These are phyloP conservation scores for Capsicum baccatum DNA, from an alignment of 257 asterid genomes.

Conservation along the genomic window DNA sequence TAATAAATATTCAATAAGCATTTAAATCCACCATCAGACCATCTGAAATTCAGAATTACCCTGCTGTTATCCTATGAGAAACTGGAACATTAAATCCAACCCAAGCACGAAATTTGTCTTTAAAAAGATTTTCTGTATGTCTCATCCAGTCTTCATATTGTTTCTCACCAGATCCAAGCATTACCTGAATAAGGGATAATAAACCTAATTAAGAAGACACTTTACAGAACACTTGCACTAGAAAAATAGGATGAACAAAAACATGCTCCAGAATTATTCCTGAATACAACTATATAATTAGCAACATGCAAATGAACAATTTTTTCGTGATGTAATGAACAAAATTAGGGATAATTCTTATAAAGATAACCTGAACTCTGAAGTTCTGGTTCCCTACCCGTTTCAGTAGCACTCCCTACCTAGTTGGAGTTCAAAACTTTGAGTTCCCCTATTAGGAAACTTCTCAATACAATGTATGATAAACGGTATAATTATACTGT, in stretches of 20 bases:
- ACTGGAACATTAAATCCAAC: slow-evolving; percentile 95
- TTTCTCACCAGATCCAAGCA: slow-evolving; percentile 99
- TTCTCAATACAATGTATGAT: not conserved
- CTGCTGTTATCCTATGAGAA: slow-evolving; percentile 90
- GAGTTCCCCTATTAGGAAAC: not conserved
- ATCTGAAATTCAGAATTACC: slow-evolving; percentile 48
- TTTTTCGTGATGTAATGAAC: not conserved
- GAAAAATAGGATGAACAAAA: slow-evolving; percentile 7
- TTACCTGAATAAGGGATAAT: slow-evolving; percentile 53
- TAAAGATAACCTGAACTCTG: slow-evolving; percentile 1
- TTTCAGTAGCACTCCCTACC: not conserved
- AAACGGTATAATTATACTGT: not conserved
- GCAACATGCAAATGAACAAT: not conserved
- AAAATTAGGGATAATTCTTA: not conserved
- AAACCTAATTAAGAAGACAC: not conserved
- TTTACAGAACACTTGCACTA: slow-evolving; percentile 7
- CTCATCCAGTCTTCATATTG: slow-evolving; percentile 99
- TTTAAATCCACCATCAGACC: not conserved
- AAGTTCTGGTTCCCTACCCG: not conserved
- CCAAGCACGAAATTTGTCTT: slow-evolving; percentile 89
- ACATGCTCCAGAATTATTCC: not conserved
- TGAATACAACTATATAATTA: not conserved
- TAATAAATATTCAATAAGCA: not conserved
- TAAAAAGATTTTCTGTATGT: slow-evolving; percentile 58
- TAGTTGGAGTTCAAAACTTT: not conserved